phyloP scores from a whole-genome alignment of 192 early-diverging fungal species.

The Oehlia diaphana region DNA sequence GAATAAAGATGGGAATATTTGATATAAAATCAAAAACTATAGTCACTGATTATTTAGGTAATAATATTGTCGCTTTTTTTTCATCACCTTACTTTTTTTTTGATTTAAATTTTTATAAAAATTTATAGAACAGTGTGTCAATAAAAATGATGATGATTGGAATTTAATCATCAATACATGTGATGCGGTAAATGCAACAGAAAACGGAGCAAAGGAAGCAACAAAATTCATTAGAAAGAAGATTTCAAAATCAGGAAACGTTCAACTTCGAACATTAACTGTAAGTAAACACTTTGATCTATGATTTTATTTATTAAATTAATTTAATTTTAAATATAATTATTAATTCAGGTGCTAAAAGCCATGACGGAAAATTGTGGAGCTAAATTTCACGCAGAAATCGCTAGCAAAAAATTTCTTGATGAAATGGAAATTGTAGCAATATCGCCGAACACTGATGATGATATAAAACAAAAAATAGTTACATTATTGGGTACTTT shows the following conservation, averaged over 20 bases:
- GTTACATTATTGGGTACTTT: neutral
- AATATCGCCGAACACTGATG: neutral
- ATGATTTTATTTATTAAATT: neutral
- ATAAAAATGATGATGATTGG: constrained; percentile 26
- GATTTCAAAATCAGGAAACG: neutral
- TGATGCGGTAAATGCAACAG: constrained; percentile 6
- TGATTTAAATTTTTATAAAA: neutral
- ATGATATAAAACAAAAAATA: neutral
- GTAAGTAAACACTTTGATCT: neutral
- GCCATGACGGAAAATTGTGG: constrained; percentile 24
- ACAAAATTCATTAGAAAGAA: constrained; percentile 22
- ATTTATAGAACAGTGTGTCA: constrained; percentile 8
- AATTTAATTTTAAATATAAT: too few relatives aligned
- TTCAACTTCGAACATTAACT: constrained; percentile 4
- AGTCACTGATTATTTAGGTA: constrained; percentile 18
- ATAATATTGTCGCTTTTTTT: neutral
- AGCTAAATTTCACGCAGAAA: constrained; percentile 25
- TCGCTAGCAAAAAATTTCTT: constrained; percentile 20
- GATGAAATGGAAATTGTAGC: constrained; percentile 10
- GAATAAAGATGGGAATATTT: neutral
- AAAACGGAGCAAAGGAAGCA: constrained; percentile 22
- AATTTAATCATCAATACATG: neutral
- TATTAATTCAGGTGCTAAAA: constrained; percentile 1
- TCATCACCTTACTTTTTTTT: neutral
- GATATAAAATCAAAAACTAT: constrained; percentile 3